A percentile compares a stretch with the other conserved stretches of the same genome.
Evolutionary conservation across 2,329 filamentous ascomycete species (phyloP).

Genomic region (Curvularia hawaiiensis): DNA sequence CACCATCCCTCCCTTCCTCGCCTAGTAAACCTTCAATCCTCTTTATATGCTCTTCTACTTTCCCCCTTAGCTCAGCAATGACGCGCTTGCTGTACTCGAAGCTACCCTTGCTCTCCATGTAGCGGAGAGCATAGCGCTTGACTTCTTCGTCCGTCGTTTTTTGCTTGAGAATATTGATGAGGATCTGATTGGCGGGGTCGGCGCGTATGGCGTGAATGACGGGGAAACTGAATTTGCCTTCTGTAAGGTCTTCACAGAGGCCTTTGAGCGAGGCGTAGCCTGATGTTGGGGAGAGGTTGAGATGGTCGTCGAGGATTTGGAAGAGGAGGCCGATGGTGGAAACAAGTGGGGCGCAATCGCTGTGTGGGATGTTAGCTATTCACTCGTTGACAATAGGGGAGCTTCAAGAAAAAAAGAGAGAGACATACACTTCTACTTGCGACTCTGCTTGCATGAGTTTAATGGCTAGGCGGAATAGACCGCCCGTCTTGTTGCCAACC

Average conservation of each 20-base stretch:
- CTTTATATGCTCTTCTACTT: conserved; percentile 51
- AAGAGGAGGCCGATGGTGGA: conserved; percentile 85
- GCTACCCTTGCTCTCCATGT: conserved; percentile 89
- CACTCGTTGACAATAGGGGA: background rate
- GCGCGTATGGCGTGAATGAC: conserved; percentile 91
- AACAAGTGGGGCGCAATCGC: conserved; percentile 81
- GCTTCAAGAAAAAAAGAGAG: background rate
- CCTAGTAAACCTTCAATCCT: conserved; percentile 48
- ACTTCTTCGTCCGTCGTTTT: conserved; percentile 85
- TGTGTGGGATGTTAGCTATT: conserved; percentile 24
- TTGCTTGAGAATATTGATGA: conserved; percentile 92
- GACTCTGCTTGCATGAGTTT: conserved; percentile 86
- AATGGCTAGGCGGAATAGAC: conserved; percentile 81
- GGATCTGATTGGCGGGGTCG: conserved; percentile 73
- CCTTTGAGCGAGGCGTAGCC: conserved; percentile 87
- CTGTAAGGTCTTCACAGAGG: conserved; percentile 91
- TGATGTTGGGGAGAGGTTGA: conserved; percentile 69
- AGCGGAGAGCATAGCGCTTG: conserved; percentile 86
- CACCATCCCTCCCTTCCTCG: conserved; percentile 44
- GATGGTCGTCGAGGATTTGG: conserved; percentile 92
- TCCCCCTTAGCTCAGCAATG: conserved; percentile 51
- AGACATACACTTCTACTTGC: conserved; percentile 50
- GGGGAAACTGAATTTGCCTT: conserved; percentile 96
- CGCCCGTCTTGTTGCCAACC: conserved; percentile 90
- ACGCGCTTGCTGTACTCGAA: conserved; percentile 81